These are phyloP conservation scores for Silene latifolia DNA, from an alignment of 148 eudicot genomes.

Conservation along the genomic window DNA sequence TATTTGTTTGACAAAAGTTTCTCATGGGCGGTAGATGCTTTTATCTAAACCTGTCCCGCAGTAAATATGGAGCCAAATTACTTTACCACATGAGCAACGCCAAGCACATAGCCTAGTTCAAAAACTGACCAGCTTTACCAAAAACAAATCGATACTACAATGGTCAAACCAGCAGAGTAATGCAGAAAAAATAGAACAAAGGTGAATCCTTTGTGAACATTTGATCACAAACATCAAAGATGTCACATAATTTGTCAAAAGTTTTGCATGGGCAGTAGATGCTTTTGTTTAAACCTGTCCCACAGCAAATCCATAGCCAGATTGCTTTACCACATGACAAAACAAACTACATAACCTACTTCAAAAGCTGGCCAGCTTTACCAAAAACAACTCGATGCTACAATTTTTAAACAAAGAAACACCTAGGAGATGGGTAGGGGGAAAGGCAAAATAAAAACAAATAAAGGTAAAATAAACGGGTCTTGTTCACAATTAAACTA, in stretches of 20 bases:
- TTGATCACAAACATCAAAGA: neutral
- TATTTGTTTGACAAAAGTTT: neutral
- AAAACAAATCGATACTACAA: too few relatives aligned
- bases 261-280: neutral
- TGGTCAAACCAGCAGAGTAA: too few relatives aligned
- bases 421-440: neutral
- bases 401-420: neutral
- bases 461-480: conserved; percentile 7
- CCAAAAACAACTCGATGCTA: neutral
- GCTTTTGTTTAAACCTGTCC: neutral
- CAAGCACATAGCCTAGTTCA: too few relatives aligned
- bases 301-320: neutral
- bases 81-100: too few relatives aligned
- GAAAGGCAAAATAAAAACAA: neutral
- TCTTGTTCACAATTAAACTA: neutral
- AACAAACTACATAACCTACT: conserved; percentile 4
- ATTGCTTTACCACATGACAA: neutral
- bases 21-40: neutral
- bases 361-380: neutral
- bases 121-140: neutral
- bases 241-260: neutral
- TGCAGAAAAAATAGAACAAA: neutral
- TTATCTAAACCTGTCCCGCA: neutral
- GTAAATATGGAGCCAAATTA: neutral
- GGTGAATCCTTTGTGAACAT: neutral